These are phyloP conservation scores for Microcyclospora tardicrescens DNA, from an alignment of 2,329 filamentous ascomycete species.

Conservation along the genomic window DNA sequence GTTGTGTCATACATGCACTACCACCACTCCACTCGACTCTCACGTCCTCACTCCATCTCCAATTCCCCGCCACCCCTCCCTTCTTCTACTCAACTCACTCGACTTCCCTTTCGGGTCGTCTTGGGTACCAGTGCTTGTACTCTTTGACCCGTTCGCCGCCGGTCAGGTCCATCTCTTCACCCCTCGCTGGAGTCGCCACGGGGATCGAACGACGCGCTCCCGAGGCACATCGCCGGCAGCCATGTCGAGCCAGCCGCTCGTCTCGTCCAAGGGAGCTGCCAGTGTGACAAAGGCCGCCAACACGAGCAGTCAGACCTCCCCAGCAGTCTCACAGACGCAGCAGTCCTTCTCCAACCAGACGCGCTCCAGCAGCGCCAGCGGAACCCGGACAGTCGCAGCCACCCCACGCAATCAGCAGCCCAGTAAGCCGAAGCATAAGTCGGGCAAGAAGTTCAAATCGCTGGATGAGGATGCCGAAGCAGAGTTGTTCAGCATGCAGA, in stretches of 20 bases:
- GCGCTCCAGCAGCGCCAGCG: constrained; percentile 20
- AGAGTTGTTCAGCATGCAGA: constrained; percentile 38
- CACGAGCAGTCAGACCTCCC: constrained; percentile 24
- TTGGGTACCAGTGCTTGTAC: no score
- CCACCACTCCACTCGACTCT: no score
- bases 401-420: constrained; percentile 63
- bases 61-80: no score
- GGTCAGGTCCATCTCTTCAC: no score
- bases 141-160: no score
- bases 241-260: constrained; percentile 16
- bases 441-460: constrained; percentile 55
- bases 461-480: constrained; percentile 78
- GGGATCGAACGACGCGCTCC: no score
- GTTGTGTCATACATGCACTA: no score
- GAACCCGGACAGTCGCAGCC: constrained; percentile 12
- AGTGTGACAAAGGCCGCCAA: constrained; percentile 28
- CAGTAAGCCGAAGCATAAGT: constrained; percentile 70
- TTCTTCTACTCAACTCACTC: no score
- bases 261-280: constrained; percentile 20
- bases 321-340: constrained; percentile 30
- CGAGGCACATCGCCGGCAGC: neutral
- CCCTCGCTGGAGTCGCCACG: no score
- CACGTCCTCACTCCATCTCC: no score
- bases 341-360: constrained; percentile 32
- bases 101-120: no score